phyloP scores from a whole-genome alignment of 2,329 filamentous ascomycete species.

The Hypomyces perniciosus region DNA sequence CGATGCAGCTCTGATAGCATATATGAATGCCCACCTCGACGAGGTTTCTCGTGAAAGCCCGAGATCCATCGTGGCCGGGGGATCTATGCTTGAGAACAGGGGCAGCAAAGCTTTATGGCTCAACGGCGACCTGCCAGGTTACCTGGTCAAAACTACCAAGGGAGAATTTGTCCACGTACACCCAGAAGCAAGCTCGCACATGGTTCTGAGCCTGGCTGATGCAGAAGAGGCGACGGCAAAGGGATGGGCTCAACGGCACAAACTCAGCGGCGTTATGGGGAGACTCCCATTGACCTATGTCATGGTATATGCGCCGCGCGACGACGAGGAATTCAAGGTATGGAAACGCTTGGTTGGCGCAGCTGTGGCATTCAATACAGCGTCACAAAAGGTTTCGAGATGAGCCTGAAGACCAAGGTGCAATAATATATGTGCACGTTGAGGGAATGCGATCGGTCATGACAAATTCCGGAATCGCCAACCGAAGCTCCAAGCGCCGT shows the following conservation, averaged over 20 bases:
- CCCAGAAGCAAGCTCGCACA: conserved; percentile 33
- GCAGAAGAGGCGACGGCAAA: conserved; percentile 27
- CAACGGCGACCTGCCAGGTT: conserved; percentile 1
- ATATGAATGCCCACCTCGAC: conserved; percentile 23
- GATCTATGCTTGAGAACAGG: conserved; percentile 7
- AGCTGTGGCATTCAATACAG: conserved; percentile 12
- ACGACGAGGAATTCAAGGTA: conserved; percentile 28
- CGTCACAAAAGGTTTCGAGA: not conserved
- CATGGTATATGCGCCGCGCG: conserved; percentile 35
- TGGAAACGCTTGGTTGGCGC: conserved; percentile 20
- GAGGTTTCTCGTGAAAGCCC: conserved; percentile 4
- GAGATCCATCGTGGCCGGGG: not conserved
- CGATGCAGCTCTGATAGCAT: conserved; percentile 6
- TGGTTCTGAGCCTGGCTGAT: conserved; percentile 32
- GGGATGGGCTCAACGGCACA: conserved; percentile 37
- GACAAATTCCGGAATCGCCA: too few species aligned
- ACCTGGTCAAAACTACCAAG: conserved; percentile 10
- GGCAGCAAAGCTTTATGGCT: conserved; percentile 10
- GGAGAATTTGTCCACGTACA: conserved; percentile 35
- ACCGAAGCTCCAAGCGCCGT: too few species aligned
- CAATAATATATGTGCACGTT: too few species aligned
- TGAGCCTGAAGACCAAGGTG: too few species aligned
- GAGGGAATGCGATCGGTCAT: too few species aligned
- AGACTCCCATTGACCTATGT: conserved; percentile 24
- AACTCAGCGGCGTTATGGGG: conserved; percentile 17